Evolutionary conservation across 75 land plant genomes (phyloP), one percentile per base, ranked within the genome.

Genomic region (Gnetum montanum): DNA sequence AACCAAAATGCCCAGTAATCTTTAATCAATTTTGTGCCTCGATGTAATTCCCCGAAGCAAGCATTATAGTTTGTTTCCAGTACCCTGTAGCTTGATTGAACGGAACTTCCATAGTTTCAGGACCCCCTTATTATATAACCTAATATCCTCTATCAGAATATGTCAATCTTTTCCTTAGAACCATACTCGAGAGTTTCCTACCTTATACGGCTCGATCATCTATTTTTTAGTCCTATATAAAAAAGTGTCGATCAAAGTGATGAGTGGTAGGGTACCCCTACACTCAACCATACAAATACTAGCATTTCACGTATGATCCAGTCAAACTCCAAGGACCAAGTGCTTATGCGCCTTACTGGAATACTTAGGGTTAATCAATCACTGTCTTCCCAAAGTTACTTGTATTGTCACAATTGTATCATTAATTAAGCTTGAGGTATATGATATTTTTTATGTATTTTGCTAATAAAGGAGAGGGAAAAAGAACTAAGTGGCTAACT

Each of bases 151-250:
- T 0, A 24, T 64, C 40, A 29, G 56, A 35, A 64, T 70, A 63
- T 41, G 11, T 50, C n/a, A 38, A 44, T 48, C 35, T 22, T 26
- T 50, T 6, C 63, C 51, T 64, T 43, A 46, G 40, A 59, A 64
- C 44, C 22, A 34, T 57, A 64, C 68, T 63, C 53, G 36, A 70
- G 67, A 59, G 51, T 64, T 70, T 64, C 62, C 63, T 36, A 64
- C 11, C 63, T 60, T 57, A 53, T 64, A n/a, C n/a, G 31, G 0
- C 63, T 64, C 46, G 29, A 22, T 36, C 23, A 8, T 26, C 64
- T 27, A 50, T 50, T 62, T 19, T 50, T 62, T 62, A 28, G 1
- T 11, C 34, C 54, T 51, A 11, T 51, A 29, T 8, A 13, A 0
- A 51, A 29, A 1, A n/a, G 19, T 0, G 8, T 18, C 19, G 19